Percentiles rank a stretch among this genome's conserved stretches.
phyloP scores from a whole-genome alignment of 2,329 filamentous ascomycete genomes.

The Neonectria ditissima region DNA sequence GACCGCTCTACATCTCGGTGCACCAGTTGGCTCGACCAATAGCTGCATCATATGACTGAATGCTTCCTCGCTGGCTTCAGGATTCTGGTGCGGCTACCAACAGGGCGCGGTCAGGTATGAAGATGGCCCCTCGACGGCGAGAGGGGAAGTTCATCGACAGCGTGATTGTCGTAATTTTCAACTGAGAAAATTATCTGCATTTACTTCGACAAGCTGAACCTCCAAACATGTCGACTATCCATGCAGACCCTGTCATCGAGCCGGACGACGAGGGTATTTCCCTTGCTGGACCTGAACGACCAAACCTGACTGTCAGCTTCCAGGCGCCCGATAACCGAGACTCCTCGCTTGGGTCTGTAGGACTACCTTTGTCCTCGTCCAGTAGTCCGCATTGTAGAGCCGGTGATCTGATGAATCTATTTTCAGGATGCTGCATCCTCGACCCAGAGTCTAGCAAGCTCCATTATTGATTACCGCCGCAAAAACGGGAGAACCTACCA shows the following conservation, averaged over 20 bases:
- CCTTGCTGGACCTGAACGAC: fast-evolving
- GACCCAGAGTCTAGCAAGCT: slow-evolving; percentile 13
- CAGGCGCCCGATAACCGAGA: background rate
- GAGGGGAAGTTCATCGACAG: background rate
- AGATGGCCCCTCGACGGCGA: background rate
- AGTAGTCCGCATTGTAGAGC: too few relatives aligned
- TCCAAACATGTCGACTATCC: slow-evolving; percentile 6
- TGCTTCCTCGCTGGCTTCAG: background rate
- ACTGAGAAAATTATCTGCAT: background rate
- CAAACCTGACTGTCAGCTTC: background rate
- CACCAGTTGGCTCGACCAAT: background rate
- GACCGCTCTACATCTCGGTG: background rate
- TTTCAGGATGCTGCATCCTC: slow-evolving; percentile 11
- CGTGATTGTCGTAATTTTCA: background rate
- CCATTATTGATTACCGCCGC: slow-evolving; percentile 12
- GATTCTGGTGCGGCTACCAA: background rate
- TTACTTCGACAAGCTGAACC: background rate
- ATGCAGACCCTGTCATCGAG: slow-evolving; percentile 9
- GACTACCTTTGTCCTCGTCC: too few relatives aligned
- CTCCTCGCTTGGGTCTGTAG: slow-evolving; percentile 12
- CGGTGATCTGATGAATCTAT: too few relatives aligned
- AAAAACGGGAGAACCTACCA: slow-evolving; percentile 24
- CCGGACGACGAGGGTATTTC: slow-evolving; percentile 26
- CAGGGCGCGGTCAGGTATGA: slow-evolving; percentile 4
- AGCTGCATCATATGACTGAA: background rate